Evolutionary conservation across 768 basidiomycete genomes (phyloP), one percentile per base, ranked within the genome.

Genomic region (Amanita phalloides): DNA sequence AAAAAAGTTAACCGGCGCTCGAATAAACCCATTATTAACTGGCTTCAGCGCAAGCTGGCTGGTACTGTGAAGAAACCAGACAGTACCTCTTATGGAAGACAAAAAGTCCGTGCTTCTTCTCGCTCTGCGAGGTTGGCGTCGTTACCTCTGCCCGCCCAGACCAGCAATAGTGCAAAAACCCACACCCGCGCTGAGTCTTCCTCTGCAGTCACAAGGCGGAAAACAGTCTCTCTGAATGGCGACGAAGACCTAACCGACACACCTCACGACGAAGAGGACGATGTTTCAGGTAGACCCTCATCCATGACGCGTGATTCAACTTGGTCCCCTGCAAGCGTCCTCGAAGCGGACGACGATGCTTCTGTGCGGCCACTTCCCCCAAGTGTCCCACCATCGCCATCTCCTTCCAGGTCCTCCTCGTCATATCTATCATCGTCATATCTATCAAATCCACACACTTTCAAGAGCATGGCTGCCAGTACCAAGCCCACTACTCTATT

Each of bases 401-500:
- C 89, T 0, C 89, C 85, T 3, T 91, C 88, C 2, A 81, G 77
- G 50, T 90, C 84, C 2, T 90, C 88, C 1, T 88, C 87, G 0
- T 89, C 87, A 1, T 86, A 89, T 65, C 76, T 90, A 25, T 90
- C 90, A 4, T 88, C 87, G 0, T 89, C 87, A 1, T 86, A 89
- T 65, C 76, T 90, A 25, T 90, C 90, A 4, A 78, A 88, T 58
- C 78, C 88, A 13, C 78, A 83, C 49, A 90, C 88, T 0, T 90
- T 91, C 66, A 76, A 79, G 60, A 89, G 86, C 61, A 83, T 85
- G 60, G 80, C 85, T 25, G 89, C 86, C 5, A 90, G 86, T 59
- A 98, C 94, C 10, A 96, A 96, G 65, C 94, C 92, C 2, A 98
- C 94, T 4, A 98, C 94, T 0, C 67, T 97, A 23, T 72, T 96